These are phyloP conservation scores for Cucumis cinereus DNA, from an alignment of 306 rosid species.

Conservation along the genomic window DNA sequence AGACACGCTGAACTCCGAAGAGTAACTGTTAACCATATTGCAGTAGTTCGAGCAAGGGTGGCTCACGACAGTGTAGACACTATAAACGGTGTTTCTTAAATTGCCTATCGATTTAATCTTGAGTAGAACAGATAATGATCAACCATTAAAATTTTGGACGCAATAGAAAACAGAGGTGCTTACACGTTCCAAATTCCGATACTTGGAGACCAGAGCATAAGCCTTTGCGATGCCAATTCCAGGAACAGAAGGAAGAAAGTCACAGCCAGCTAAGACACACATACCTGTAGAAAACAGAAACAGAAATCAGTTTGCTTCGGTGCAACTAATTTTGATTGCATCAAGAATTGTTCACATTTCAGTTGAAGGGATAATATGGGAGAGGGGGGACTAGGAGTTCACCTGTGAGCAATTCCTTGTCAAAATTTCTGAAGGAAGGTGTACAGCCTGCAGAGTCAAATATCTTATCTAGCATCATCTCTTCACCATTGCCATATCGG, in stretches of 20 bases:
- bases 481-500: slow-evolving; percentile 70
- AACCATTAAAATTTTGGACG: neutral
- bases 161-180: slow-evolving; percentile 22
- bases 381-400: neutral
- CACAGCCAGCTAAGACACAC: slow-evolving; percentile 97
- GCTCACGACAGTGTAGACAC: neutral
- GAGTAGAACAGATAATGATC: neutral
- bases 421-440: slow-evolving; percentile 63
- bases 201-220: slow-evolving; percentile 72
- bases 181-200: slow-evolving; percentile 71
- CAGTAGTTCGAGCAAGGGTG: neutral
- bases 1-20: neutral
- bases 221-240: slow-evolving; percentile 88
- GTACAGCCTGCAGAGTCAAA: slow-evolving; percentile 30
- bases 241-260: slow-evolving; percentile 90
- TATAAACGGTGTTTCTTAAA: neutral
- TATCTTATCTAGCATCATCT: slow-evolving; percentile 46
- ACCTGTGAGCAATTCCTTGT: slow-evolving; percentile 59
- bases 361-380: neutral
- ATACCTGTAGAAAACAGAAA: slow-evolving; percentile 37
- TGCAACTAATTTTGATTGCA: neutral
- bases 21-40: neutral
- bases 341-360: neutral
- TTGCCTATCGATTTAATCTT: neutral
- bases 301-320: neutral